Percentiles rank a stretch among this genome's conserved stretches.
Conservation (phyloP, 495 filamentous ascomycete genomes). For the Hapsidospora chrysogenum region DNA sequence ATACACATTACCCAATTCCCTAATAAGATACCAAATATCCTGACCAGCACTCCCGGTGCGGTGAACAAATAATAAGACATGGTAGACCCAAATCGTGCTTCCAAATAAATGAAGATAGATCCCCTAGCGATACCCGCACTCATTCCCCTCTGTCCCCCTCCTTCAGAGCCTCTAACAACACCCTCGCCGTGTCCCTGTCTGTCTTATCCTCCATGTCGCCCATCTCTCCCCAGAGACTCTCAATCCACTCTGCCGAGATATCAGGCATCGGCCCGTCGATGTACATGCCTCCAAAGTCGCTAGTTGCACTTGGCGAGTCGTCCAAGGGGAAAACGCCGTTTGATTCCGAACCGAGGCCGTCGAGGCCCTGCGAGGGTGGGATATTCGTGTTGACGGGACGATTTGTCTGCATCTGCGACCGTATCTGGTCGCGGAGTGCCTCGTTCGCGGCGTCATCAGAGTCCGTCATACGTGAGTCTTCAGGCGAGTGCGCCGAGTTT, state of each 20-base stretch:
- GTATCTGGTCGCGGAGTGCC: background rate
- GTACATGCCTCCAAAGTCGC: background rate
- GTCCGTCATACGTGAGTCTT: background rate
- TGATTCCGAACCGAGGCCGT: background rate
- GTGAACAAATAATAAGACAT: too few relatives aligned
- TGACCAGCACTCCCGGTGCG: too few relatives aligned
- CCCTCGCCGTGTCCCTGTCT: conserved; percentile 12
- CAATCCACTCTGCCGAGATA: conserved; percentile 5
- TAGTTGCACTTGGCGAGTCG: background rate
- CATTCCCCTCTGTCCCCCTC: conserved; percentile 3
- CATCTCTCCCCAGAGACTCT: conserved; percentile 3
- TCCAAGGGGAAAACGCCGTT: background rate
- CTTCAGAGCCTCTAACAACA: conserved; percentile 10
- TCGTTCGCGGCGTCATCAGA: background rate
- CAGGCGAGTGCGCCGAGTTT: background rate
- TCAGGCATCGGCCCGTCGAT: conserved; percentile 1
- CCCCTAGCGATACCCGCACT: too few relatives aligned
- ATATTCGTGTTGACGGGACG: background rate
- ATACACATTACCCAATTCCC: too few relatives aligned
- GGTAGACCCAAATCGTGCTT: too few relatives aligned
- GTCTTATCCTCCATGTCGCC: conserved; percentile 4
- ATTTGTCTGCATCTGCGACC: background rate
- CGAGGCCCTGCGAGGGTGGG: background rate
- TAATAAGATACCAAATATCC: too few relatives aligned
- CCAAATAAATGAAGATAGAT: too few relatives aligned